These are phyloP conservation scores for Fraxinus paxiana DNA, from an alignment of 305 asterid genomes.

Conservation along the genomic window DNA sequence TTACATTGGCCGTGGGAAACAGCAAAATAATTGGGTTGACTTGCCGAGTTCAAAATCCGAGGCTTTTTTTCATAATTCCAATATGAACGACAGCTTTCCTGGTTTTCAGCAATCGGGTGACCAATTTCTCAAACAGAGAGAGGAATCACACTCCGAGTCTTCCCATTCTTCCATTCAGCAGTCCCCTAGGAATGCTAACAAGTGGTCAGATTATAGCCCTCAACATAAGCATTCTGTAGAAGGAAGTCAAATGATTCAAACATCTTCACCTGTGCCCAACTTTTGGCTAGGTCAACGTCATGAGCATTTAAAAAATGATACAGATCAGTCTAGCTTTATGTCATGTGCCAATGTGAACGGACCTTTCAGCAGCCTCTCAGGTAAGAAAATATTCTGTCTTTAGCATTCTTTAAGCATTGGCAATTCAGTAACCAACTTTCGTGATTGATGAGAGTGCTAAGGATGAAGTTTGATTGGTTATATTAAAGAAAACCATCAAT, in stretches of 20 bases:
- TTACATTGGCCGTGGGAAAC: conserved; percentile 34
- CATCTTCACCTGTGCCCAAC: conserved; percentile 32
- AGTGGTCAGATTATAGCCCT: conserved; percentile 39
- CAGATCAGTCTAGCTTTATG: conserved; percentile 19
- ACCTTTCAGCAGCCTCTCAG: conserved; percentile 20
- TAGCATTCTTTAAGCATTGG: not conserved
- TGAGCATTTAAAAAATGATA: conserved; percentile 26
- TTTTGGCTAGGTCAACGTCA: conserved; percentile 33
- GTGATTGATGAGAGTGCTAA: conserved; percentile 6
- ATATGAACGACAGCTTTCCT: conserved; percentile 34
- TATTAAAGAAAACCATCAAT: conserved; percentile 12
- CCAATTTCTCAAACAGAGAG: conserved; percentile 34
- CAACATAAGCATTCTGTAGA: conserved; percentile 40
- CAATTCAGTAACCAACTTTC: not conserved
- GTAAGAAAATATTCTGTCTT: conserved; percentile 13
- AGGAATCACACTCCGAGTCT: conserved; percentile 43
- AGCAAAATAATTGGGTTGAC: conserved; percentile 47
- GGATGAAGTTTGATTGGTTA: not conserved
- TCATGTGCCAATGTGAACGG: conserved; percentile 20
- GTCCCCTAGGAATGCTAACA: conserved; percentile 29
- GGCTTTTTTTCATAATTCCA: conserved; percentile 27
- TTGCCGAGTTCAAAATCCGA: conserved; percentile 54
- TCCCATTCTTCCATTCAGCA: conserved; percentile 35
- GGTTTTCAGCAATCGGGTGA: conserved; percentile 39
- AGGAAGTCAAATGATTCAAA: conserved; percentile 38